Evolutionary conservation across 352 stramenopile genomes (phyloP).

Genomic region (Globisporangium cederbergense): DNA sequence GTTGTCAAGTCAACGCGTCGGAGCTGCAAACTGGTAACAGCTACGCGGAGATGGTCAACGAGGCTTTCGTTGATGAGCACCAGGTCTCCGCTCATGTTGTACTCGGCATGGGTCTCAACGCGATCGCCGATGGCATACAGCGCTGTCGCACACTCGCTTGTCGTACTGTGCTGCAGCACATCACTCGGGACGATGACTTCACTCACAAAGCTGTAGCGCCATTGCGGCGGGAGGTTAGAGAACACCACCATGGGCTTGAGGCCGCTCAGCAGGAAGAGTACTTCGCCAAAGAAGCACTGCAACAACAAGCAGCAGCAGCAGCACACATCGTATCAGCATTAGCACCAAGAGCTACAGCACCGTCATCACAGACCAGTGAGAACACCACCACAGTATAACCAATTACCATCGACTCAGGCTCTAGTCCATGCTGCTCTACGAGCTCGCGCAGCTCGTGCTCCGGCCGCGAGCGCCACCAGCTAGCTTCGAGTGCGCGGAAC

Average conservation of each 20-base stretch:
- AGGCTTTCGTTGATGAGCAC: slow-evolving; percentile 43
- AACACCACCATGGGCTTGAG: slow-evolving; percentile 66
- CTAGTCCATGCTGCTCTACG: slow-evolving; percentile 26
- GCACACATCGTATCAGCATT: not conserved
- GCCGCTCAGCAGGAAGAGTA: slow-evolving; percentile 57
- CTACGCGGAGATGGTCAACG: not conserved
- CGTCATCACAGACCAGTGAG: not conserved
- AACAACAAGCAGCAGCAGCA: not conserved
- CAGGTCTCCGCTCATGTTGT: slow-evolving; percentile 40
- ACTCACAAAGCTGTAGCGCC: slow-evolving; percentile 35
- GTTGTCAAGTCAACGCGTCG: not conserved
- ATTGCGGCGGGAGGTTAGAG: slow-evolving; percentile 54
- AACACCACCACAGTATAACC: not conserved
- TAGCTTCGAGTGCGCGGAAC: slow-evolving; percentile 30
- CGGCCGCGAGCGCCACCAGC: slow-evolving; percentile 30
- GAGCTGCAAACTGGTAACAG: slow-evolving; percentile 20
- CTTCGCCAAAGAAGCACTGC: slow-evolving; percentile 66
- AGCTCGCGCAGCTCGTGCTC: slow-evolving; percentile 24
- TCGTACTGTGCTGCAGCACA: slow-evolving; percentile 17
- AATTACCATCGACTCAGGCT: slow-evolving; percentile 45
- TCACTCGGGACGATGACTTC: slow-evolving; percentile 41
- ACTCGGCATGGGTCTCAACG: slow-evolving; percentile 44
- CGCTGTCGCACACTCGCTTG: slow-evolving; percentile 1
- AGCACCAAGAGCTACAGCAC: not conserved
- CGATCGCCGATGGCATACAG: slow-evolving; percentile 26